These are phyloP conservation scores for Chalciporus sphaerocephalus DNA, from an alignment of 768 basidiomycete genomes.

Conservation along the genomic window DNA sequence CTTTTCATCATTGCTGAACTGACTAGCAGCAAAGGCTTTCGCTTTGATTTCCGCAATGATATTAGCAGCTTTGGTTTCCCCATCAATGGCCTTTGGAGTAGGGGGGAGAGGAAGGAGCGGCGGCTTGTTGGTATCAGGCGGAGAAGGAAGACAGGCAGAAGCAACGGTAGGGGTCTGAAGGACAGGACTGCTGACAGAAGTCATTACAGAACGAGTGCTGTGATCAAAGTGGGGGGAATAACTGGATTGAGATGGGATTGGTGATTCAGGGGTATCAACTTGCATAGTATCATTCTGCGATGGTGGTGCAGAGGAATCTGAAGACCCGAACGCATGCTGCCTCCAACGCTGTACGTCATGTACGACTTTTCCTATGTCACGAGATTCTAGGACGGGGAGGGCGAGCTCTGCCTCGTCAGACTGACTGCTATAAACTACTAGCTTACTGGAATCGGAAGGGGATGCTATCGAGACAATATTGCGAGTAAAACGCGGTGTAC, in stretches of 20 bases:
- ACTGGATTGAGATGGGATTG: conserved; percentile 3
- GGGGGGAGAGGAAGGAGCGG: conserved; percentile 24
- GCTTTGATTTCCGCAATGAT: conserved; percentile 65
- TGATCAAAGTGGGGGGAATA: conserved; percentile 8
- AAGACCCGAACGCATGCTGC: conserved; percentile 25
- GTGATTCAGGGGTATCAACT: conserved; percentile 6
- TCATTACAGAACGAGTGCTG: conserved; percentile 1
- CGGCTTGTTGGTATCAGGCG: conserved; percentile 19
- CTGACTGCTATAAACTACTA: conserved; percentile 59
- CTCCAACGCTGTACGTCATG: conserved; percentile 45
- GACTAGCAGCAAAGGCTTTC: conserved; percentile 45
- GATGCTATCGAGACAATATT: conserved; percentile 7
- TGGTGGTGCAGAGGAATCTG: conserved; percentile 1
- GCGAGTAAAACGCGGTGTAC: not conserved
- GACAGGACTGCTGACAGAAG: conserved; percentile 3
- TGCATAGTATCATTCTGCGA: conserved; percentile 16
- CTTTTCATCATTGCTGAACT: conserved; percentile 43
- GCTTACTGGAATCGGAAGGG: conserved; percentile 21
- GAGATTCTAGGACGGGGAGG: conserved; percentile 23
- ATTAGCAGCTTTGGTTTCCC: conserved; percentile 45
- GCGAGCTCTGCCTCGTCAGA: conserved; percentile 60
- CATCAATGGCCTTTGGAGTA: conserved; percentile 31
- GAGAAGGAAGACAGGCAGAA: conserved; percentile 20
- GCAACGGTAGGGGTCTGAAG: conserved; percentile 12
- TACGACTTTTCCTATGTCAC: conserved; percentile 30